Evolutionary conservation across 2,329 filamentous ascomycete genomes (phyloP).

Genomic region (Penicillium sclerotiorum): DNA sequence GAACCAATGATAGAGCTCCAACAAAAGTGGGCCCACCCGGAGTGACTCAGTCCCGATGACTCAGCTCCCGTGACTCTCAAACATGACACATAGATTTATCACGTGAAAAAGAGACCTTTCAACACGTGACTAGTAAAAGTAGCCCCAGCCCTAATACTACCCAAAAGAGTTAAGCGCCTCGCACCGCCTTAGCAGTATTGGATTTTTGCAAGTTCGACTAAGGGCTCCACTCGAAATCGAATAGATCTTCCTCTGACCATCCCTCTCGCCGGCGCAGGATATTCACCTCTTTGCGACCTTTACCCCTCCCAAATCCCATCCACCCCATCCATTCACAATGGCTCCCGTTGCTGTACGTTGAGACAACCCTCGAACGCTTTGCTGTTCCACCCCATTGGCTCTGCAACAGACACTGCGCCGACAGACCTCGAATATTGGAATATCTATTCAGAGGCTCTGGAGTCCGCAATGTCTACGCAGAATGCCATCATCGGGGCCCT

Average conservation of each 20-base stretch:
- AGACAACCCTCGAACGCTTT: slow-evolving; percentile 69
- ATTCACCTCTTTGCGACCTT: slow-evolving; percentile 79
- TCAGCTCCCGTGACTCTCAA: neutral
- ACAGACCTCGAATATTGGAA: slow-evolving; percentile 21
- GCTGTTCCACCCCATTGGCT: slow-evolving; percentile 71
- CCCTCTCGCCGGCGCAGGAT: slow-evolving; percentile 72
- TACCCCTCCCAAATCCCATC: slow-evolving; percentile 43
- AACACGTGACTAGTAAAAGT: neutral
- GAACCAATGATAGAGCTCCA: neutral
- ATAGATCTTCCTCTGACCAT: slow-evolving; percentile 31
- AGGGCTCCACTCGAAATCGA: slow-evolving; percentile 28
- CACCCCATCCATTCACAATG: slow-evolving; percentile 65
- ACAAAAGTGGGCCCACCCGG: neutral
- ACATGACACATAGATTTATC: neutral
- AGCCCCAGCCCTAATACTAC: slow-evolving; percentile 22
- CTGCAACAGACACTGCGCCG: neutral
- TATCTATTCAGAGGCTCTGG: slow-evolving; percentile 18
- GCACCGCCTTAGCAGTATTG: slow-evolving; percentile 24
- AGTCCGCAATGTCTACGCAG: slow-evolving; percentile 8
- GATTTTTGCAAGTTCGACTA: slow-evolving; percentile 10
- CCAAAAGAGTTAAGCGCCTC: slow-evolving; percentile 29
- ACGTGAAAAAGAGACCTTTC: neutral
- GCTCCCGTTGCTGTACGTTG: slow-evolving; percentile 84
- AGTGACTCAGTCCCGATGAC: too few relatives aligned
- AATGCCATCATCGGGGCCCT: slow-evolving; percentile 24